phyloP scores from a whole-genome alignment of 257 asterid species.

The Plantago elongata region DNA sequence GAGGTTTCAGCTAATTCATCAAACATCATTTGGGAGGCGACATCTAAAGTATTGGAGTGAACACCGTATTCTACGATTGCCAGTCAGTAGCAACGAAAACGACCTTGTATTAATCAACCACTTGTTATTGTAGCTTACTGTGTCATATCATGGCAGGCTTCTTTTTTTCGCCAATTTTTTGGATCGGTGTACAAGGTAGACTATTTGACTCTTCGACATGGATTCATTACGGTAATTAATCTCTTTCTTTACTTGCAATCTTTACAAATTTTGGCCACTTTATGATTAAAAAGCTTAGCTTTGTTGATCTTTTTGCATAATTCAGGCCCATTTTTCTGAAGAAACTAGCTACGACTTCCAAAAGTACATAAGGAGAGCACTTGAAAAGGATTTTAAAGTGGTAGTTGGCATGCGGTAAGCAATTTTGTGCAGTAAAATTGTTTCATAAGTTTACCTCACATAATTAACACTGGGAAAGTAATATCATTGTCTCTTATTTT shows the following conservation, averaged over 20 bases:
- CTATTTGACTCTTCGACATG: slow-evolving; percentile 69
- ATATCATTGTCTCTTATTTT: slow-evolving; percentile 6
- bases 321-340: slow-evolving; percentile 68
- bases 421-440: not conserved
- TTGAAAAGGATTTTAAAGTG: slow-evolving; percentile 63
- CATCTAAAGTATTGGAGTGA: slow-evolving; percentile 69
- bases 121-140: not conserved
- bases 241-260: not conserved
- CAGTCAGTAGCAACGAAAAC: slow-evolving; percentile 30
- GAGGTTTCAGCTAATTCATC: slow-evolving; percentile 66
- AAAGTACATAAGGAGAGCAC: slow-evolving; percentile 52
- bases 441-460: too few species aligned
- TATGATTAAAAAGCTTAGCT: not conserved
- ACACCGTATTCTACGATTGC: slow-evolving; percentile 45
- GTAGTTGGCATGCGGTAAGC: slow-evolving; percentile 69
- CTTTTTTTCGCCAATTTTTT: slow-evolving; percentile 61
- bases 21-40: slow-evolving; percentile 66
- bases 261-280: not conserved
- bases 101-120: not conserved
- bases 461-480: not conserved
- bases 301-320: not conserved
- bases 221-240: slow-evolving; percentile 54
- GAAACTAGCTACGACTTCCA: slow-evolving; percentile 55
- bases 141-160: slow-evolving; percentile 36
- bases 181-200: slow-evolving; percentile 62